Evolutionary conservation across 176 grass and related monocot genomes (phyloP).

Genomic region (Zizania latifolia): DNA sequence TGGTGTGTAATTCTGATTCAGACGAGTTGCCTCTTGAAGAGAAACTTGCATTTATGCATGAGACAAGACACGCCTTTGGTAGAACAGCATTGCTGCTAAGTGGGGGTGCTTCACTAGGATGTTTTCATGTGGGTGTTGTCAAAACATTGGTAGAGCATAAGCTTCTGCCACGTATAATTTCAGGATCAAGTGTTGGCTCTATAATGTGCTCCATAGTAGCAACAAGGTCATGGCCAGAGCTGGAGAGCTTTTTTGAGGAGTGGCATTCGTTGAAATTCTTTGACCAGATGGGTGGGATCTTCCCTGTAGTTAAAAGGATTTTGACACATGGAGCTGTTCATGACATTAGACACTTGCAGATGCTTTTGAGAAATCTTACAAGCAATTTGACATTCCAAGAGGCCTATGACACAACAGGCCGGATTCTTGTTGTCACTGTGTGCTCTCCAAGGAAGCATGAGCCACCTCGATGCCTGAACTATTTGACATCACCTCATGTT

Average conservation of each 20-base stretch:
- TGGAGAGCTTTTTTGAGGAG: conserved; percentile 90
- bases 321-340: conserved; percentile 79
- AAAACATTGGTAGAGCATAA: conserved; percentile 85
- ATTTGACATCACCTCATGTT: conserved; percentile 91
- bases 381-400: conserved; percentile 98
- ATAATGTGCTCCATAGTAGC: conserved; percentile 84
- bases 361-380: conserved; percentile 67
- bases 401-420: conserved; percentile 87
- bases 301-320: conserved; percentile 71
- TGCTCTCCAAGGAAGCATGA: conserved; percentile 90
- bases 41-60: conserved; percentile 94
- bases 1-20: conserved; percentile 85
- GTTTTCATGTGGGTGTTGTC: conserved; percentile 83
- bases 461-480: conserved; percentile 81
- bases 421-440: conserved; percentile 77
- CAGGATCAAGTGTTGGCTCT: conserved; percentile 84
- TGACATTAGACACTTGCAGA: conserved; percentile 75
- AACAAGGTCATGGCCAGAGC: conserved; percentile 78
- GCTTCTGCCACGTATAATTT: conserved; percentile 77
- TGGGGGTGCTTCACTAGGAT: conserved; percentile 82
- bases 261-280: conserved; percentile 93
- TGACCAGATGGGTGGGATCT: conserved; percentile 86
- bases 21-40: conserved; percentile 79
- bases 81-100: conserved; percentile 82
- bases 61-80: conserved; percentile 90